Base-by-base conservation (phyloP, 2,329 filamentous ascomycete species). In the Neopestalotiopsis sp. region DNA sequence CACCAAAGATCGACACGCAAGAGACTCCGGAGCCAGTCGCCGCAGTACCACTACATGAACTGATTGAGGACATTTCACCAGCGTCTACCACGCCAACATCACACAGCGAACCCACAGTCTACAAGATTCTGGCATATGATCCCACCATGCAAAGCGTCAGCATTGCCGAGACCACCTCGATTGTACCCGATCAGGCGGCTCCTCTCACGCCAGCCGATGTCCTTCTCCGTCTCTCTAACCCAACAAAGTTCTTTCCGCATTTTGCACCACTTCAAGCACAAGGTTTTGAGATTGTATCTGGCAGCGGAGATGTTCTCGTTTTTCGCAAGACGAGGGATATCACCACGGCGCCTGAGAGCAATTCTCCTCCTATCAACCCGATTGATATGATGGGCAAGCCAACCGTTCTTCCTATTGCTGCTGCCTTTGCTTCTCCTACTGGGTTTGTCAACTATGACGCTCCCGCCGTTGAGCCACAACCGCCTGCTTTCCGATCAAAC, bases 111-210 rank as follows among this genome's bases (percentile, higher is more conserved):
- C 74, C 74, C 17, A 76, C 74, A 5, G 68, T 86, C 3, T 93
- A 92, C 82, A 92, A 89, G 76, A 85, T 93, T 42, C 82, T 94
- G 5, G 90, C 89, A 1, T 92, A 90, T 73, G 89, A 93, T 72
- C 82, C 87, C 1, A 82, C 81, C 9, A 89, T 85, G 72, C 84
- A 90, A 72, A 81, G 81, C 13, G 83, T 93, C 73, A 85, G 82
- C 58, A 83, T 85, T 3, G 89, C 89, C 5, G 89, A 91, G 71
- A 91, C 89, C 1, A 87, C 85, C 1, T 90, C 90, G 3, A 79
- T 84, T 2, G 84, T 86, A 1, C 79, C 83, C 0, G 83, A 86
- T 63, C 79, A 78, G 5, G 80, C 86, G n/a, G 75, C 80, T 0
- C 81, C 88, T 0, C 78, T 89, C 28, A 85, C 88, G 0, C 89